phyloP scores from a whole-genome alignment of 768 basidiomycete genomes.

The Suillus occidentalis region DNA sequence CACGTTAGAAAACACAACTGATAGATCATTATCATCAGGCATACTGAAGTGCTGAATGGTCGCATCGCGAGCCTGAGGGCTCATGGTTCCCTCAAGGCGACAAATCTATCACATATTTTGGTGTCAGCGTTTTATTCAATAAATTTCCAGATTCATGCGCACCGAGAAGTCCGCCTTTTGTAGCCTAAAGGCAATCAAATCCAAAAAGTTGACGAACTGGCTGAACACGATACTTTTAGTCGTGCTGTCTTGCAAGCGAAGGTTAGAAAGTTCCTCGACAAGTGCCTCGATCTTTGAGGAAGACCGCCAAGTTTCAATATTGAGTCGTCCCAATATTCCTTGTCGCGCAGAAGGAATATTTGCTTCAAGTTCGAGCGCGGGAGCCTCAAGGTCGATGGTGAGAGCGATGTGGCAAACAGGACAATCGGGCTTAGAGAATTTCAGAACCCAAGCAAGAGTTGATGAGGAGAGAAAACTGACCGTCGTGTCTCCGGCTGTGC shows the following conservation, averaged over 20 bases:
- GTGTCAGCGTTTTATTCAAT: slow-evolving; percentile 4
- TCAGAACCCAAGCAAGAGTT: not conserved
- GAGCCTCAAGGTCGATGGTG: slow-evolving; percentile 95
- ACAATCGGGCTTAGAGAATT: slow-evolving; percentile 69
- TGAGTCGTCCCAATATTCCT: slow-evolving; percentile 89
- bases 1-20: not conserved
- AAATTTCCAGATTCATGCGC: not conserved
- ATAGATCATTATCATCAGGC: slow-evolving; percentile 25
- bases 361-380: slow-evolving; percentile 83
- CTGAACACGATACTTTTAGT: slow-evolving; percentile 97
- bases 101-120: slow-evolving; percentile 59
- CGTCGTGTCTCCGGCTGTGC: slow-evolving; percentile 63
- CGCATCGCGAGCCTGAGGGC: slow-evolving; percentile 91
- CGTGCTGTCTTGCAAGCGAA: slow-evolving; percentile 81
- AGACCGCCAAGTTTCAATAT: slow-evolving; percentile 88
- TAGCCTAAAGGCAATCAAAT: slow-evolving; percentile 89
- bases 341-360: slow-evolving; percentile 55
- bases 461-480: slow-evolving; percentile 39
- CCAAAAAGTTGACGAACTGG: slow-evolving; percentile 92
- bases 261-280: slow-evolving; percentile 87
- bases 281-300: slow-evolving; percentile 98
- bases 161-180: slow-evolving; percentile 92
- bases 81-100: slow-evolving; percentile 94
- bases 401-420: slow-evolving; percentile 92
- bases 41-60: slow-evolving; percentile 93